Base-by-base conservation (phyloP, 176 grass and related monocot species). In the Guadua angustifolia region DNA sequence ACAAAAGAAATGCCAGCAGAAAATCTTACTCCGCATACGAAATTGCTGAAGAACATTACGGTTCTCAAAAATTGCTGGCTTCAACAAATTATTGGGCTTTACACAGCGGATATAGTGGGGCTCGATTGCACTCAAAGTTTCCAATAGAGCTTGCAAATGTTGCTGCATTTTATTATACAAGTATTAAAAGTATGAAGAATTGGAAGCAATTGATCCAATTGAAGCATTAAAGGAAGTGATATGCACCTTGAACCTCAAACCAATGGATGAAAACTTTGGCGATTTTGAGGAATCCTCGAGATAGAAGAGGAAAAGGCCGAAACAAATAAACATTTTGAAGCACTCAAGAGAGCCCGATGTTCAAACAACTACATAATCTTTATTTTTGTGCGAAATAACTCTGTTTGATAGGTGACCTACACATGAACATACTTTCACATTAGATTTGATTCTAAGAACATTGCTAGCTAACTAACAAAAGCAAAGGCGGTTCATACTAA, bases 201-300 rank as follows among this genome's bases (percentile, higher is more conserved):
- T 43, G 10, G 22, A 77, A 69, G 79, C 72, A 80, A 47, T 53
- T 33, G 25, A 78, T 83, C 57, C 53, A 82, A 53, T 36, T 77
- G 67, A 66, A 89, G 11, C 55, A 67, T 55, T 74, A 43, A 36
- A 78, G 36, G 29, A 83, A 85, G 43, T 68, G 25, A 10, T 72
- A 62, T 65, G 69, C 50, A 95, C 96, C 96, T 99, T 99, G 83
- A 95, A 99, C 83, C 91, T 94, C 50, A 86, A 87, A 73, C 96
- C 93, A n/a, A 99, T 95, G 25, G 96, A 99, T 81, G 96, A 99
- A 76, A 99, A 99, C 85, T 99, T 99, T 32, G 96, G 92, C n/a
- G 96, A 99, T 85, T 99, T 99, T 32, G 89, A 92, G 33, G 96
- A 90, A 33, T 97, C 94, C 73, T 98, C 95, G n/a, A 15, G 89